These are phyloP conservation scores for Aristolochia fimbriata DNA, from an alignment of 164 flowering plant genomes.

Conservation along the genomic window DNA sequence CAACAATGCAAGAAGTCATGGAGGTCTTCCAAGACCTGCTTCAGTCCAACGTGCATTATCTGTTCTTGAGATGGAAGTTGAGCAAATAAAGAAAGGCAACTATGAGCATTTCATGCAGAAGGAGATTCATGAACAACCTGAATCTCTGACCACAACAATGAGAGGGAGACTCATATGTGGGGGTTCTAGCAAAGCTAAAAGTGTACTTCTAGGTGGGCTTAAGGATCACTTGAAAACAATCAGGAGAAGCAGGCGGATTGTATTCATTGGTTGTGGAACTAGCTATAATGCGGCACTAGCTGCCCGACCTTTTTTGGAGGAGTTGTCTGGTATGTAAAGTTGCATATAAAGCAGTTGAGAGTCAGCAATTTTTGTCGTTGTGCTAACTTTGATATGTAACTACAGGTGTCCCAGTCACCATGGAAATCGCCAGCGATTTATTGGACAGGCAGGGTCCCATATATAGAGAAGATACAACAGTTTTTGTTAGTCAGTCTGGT, in stretches of 20 bases:
- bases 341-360: too few species aligned
- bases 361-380: too few species aligned
- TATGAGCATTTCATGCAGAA: constrained; percentile 97
- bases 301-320: constrained; percentile 83
- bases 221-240: constrained; percentile 92
- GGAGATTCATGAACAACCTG: constrained; percentile 97
- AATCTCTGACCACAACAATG: constrained; percentile 90
- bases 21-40: constrained; percentile 51
- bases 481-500: constrained; percentile 98
- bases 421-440: constrained; percentile 97
- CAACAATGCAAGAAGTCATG: constrained; percentile 39
- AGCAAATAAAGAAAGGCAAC: constrained; percentile 91
- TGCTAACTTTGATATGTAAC: too few species aligned
- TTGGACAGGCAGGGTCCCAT: constrained; percentile 93
- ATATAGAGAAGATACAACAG: constrained; percentile 94
- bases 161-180: constrained; percentile 89
- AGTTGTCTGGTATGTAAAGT: constrained; percentile 47
- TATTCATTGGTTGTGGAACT: constrained; percentile 97
- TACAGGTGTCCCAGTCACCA: constrained; percentile 77
- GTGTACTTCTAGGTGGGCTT: constrained; percentile 87
- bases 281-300: constrained; percentile 99
- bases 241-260: constrained; percentile 87
- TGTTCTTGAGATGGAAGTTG: constrained; percentile 94
- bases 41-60: constrained; percentile 94
- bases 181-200: constrained; percentile 69